Evolutionary conservation across 2,329 filamentous ascomycete genomes (phyloP).

Genomic region (Tetracladium maxilliforme): DNA sequence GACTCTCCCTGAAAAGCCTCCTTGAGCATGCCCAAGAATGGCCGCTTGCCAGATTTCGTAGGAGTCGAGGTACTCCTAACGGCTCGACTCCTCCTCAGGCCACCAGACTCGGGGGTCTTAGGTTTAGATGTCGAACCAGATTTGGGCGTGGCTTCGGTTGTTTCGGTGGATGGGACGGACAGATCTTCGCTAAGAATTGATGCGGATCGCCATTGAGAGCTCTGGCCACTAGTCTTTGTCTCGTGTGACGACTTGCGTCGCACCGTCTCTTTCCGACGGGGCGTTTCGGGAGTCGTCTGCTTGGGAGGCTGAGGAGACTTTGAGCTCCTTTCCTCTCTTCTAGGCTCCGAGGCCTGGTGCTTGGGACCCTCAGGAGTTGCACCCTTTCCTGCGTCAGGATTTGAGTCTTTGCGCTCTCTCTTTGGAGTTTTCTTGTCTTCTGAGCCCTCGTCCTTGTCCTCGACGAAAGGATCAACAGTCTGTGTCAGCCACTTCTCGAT

Average conservation of each 20-base stretch:
- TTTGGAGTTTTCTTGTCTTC: constrained; percentile 6
- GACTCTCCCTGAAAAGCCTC: constrained; percentile 51
- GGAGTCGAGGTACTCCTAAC: constrained; percentile 34
- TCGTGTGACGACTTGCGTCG: too few relatives aligned
- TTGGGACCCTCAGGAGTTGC: too few relatives aligned
- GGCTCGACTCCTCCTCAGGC: constrained; percentile 39
- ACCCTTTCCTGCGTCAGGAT: too few relatives aligned
- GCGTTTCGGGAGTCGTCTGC: too few relatives aligned
- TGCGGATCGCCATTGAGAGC: too few relatives aligned
- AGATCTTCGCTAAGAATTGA: constrained; percentile 3
- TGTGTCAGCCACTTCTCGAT: constrained; percentile 52
- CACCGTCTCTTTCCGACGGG: too few relatives aligned
- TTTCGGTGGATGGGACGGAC: background rate
- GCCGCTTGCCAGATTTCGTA: constrained; percentile 31
- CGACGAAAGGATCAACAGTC: constrained; percentile 48
- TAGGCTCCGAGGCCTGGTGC: too few relatives aligned
- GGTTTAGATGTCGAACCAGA: constrained; percentile 9
- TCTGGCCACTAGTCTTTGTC: too few relatives aligned
- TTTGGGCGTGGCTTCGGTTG: constrained; percentile 1
- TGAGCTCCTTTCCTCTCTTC: too few relatives aligned
- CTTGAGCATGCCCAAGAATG: constrained; percentile 41
- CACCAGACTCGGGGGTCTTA: too few relatives aligned
- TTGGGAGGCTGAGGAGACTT: too few relatives aligned
- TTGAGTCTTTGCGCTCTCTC: constrained; percentile 13
- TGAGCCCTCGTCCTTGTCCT: constrained; percentile 15